Evolutionary conservation across 1,284 basidiomycete genomes (phyloP), one percentile per base, ranked within the genome.

Genomic region (Trichosporon ovoides): DNA sequence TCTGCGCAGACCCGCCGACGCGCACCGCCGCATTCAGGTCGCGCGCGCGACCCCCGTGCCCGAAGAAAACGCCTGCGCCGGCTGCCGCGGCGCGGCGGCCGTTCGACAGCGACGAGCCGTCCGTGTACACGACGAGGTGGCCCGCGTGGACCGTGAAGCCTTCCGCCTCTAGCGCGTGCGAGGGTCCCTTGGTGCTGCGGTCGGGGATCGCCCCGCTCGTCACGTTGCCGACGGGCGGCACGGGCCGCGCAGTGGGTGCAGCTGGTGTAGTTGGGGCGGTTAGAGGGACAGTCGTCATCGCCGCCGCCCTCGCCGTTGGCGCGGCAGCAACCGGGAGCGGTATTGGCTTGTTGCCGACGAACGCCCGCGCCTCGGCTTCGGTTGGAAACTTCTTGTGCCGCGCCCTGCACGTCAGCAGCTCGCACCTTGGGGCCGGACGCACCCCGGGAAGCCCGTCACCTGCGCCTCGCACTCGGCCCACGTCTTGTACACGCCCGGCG

Each of bases 21-120:
- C 74, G 58, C 57, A 77, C 75, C 3, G 69, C 66, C 22, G 76
- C 40, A 53, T 77, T 77, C 37, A 72, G 68, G 48, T 20, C 54
- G 4, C 20, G 52, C 1, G 75, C 75, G 35, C 72, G 63, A 3
- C 72, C 70, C 9, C 37, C 24, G 10, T 37, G 40, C 9, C 75
- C 75, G 71, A 73, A 78, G 55, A 63, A 78, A 3, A 78, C 75
- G 1, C 77, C 77, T n/a, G 71, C 58, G 1, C 77, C 77, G 0
- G 76, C 77, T 37, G 52, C 62, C 1, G 74, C 71, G 0, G 69
- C 67, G 0, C 31, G 40, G 46, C 74, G 59, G 2, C 77, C 77
- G 61, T 78, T 78, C 0, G 68, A 67, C 19, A 70, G 37, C 7
- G 69, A 60, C 13, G 69, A 72, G 14, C 77, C 77, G 61, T 78